Evolutionary conservation across 768 basidiomycete species (phyloP).

Genomic region (Sutorius australiensis): DNA sequence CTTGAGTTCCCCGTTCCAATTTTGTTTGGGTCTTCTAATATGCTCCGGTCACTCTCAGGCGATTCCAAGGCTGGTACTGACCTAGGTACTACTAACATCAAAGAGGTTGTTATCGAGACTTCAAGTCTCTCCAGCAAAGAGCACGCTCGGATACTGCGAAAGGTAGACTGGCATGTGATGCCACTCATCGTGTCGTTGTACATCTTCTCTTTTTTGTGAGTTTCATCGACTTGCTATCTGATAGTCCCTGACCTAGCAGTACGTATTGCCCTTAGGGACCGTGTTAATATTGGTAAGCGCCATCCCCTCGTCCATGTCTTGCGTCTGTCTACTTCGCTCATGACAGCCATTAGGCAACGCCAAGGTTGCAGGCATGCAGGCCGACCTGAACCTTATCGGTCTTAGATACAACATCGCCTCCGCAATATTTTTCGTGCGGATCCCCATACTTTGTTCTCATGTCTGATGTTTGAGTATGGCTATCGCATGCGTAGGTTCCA

Average conservation of each 20-base stretch:
- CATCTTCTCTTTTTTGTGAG: conserved; percentile 20
- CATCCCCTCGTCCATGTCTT: neutral
- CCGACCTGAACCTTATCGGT: conserved; percentile 35
- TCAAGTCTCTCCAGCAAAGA: neutral
- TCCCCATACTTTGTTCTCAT: neutral
- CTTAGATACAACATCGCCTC: conserved; percentile 37
- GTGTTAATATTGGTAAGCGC: conserved; percentile 41
- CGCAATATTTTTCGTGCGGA: conserved; percentile 36
- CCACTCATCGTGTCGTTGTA: conserved; percentile 15
- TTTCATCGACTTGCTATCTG: neutral
- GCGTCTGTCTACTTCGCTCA: neutral
- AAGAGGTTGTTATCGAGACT: neutral
- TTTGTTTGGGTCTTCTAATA: neutral
- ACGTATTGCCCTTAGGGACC: conserved; percentile 31
- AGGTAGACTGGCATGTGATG: conserved; percentile 21
- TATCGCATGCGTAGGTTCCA: conserved; percentile 23
- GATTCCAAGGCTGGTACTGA: conserved; percentile 3
- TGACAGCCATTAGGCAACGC: conserved; percentile 33
- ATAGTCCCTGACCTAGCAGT: neutral
- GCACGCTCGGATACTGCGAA: conserved; percentile 10
- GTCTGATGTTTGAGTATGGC: no score
- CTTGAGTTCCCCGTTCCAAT: conserved; percentile 3
- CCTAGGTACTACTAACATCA: conserved; percentile 5
- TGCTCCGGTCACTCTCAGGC: conserved; percentile 2
- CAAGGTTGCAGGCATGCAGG: conserved; percentile 43